Conservation (phyloP, 1,284 basidiomycete genomes). For the Singerocomus inundabilis region DNA sequence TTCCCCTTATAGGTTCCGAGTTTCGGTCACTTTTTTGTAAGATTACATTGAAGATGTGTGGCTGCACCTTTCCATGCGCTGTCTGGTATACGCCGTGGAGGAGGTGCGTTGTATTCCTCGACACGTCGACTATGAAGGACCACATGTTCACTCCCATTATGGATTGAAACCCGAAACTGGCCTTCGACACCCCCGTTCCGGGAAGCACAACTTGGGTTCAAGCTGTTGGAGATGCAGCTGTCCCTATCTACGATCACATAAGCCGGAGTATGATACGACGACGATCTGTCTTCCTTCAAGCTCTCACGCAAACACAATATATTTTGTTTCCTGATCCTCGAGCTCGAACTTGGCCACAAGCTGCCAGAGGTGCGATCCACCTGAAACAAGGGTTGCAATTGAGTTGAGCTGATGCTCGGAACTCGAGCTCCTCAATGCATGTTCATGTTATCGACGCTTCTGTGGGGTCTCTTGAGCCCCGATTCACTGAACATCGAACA, state of each 20-base stretch:
- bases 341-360: background rate
- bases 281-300: too few species aligned
- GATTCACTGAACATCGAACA: background rate
- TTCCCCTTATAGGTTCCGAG: background rate
- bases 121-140: background rate
- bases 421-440: background rate
- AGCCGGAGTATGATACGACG: too few species aligned
- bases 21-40: constrained; percentile 1
- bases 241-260: too few species aligned
- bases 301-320: too few species aligned
- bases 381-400: background rate
- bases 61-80: background rate
- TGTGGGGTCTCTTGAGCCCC: background rate
- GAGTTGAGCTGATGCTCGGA: too few species aligned
- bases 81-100: constrained; percentile 4
- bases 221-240: too few species aligned
- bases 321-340: too few species aligned
- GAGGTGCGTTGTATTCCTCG: too few species aligned
- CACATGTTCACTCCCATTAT: background rate
- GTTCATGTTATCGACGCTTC: background rate
- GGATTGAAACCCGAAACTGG: background rate
- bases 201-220: background rate
- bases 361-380: background rate
- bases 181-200: background rate
- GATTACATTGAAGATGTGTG: too few species aligned